Evolutionary conservation across 2,329 filamentous ascomycete genomes (phyloP), one percentile per base, ranked within the genome.

Genomic region (Cladosporium sp.): DNA sequence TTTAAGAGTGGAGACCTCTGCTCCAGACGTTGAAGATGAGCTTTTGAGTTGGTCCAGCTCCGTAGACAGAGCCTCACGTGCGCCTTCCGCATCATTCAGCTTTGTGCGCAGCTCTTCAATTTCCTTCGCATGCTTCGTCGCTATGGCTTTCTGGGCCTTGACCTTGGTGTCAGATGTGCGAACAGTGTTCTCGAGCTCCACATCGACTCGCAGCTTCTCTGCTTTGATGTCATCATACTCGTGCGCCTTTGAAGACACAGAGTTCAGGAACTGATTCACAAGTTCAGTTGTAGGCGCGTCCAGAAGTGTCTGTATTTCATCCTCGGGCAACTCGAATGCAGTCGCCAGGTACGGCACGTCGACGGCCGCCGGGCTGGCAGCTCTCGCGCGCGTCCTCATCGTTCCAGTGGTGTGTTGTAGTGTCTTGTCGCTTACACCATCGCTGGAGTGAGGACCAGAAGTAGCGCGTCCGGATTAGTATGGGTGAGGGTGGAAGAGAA

Each of bases 181-280:
- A 48, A 96, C 87, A 17, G 88, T 88, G 73, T 91, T 94, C 73
- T 99, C 94, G 7, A 97, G 83, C 77, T 97, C 92, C 44, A 99
- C 94, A 67, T 96, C 91, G 45, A 90, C 79, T 64, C 90, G 87
- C 44, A 97, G 81, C 76, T 97, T 97, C 63, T 96, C 90, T 9
- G 93, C 87, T 66, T 88, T 90, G 39, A 96, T 77, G 37, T 86
- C 83, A 70, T 96, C 91, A 66, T 84, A 87, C 67, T 96, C 91
- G 66, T 87, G 89, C 35, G 90, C 91, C 73, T 94, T 96, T 28
- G 79, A 77, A 22, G 87, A 83, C 54, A 97, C 83, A 24, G 89
- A 87, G 61, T 84, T 80, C 39, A 99, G 81, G 53, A 99, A 80
- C 40, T 83, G 78, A 58, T 83, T 81, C 63, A 97, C 88, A 24